Percentiles rank a stretch among this genome's conserved stretches.
Evolutionary conservation across 345 rosid genomes (phyloP).

Genomic region (Schrenkiella parvula): DNA sequence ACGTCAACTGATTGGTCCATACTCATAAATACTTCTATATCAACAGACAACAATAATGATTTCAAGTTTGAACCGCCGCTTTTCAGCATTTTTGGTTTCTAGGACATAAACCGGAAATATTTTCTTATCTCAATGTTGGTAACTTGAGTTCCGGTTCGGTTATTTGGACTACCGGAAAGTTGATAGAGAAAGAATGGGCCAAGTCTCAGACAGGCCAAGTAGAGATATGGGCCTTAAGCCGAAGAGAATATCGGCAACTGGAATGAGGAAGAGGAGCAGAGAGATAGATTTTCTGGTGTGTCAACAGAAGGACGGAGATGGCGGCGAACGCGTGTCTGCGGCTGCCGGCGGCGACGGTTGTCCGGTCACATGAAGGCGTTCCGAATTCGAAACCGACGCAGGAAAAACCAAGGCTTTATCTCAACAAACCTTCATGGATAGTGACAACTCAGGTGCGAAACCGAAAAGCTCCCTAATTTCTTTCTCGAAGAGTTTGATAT

Average conservation of each 20-base stretch:
- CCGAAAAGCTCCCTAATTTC: not conserved
- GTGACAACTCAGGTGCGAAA: slow-evolving; percentile 65
- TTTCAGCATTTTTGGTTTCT: not conserved
- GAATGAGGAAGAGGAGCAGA: not conserved
- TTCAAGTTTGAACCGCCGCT: not conserved
- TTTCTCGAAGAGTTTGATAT: not conserved
- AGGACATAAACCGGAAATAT: not conserved
- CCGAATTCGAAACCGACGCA: slow-evolving; percentile 3
- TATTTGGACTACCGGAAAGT: not conserved
- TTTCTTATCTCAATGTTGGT: not conserved
- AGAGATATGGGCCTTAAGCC: slow-evolving; percentile 8
- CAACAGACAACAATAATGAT: not conserved
- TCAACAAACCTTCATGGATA: slow-evolving; percentile 63
- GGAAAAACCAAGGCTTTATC: slow-evolving; percentile 30
- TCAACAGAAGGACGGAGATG: slow-evolving; percentile 13
- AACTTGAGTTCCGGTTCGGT: not conserved
- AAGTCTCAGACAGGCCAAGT: not conserved
- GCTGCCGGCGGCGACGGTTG: slow-evolving; percentile 1
- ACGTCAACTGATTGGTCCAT: slow-evolving; percentile 7
- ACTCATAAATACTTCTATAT: not conserved
- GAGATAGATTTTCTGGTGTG: not conserved
- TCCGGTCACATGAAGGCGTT: slow-evolving; percentile 17
- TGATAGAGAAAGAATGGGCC: not conserved
- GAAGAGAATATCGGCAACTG: not conserved
- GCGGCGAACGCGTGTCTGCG: slow-evolving; percentile 25